phyloP scores from a whole-genome alignment of 2,329 filamentous ascomycete species.

The Calonectria pauciramosa region DNA sequence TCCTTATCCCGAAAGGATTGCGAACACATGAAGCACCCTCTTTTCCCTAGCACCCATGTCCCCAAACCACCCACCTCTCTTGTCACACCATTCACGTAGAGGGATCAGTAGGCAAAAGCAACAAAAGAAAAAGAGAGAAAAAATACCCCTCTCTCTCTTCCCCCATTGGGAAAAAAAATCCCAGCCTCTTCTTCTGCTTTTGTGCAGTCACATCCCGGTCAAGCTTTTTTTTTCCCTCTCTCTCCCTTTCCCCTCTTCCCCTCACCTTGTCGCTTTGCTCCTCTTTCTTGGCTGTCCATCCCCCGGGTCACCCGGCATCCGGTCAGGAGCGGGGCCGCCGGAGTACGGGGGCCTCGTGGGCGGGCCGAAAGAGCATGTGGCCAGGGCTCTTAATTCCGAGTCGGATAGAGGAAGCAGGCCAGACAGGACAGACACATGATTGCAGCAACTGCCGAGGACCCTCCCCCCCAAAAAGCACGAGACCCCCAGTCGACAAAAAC shows the following conservation, averaged over 20 bases:
- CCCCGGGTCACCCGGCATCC: slow-evolving; percentile 3
- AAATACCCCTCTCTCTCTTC: neutral
- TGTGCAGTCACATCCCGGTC: neutral
- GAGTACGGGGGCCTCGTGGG: slow-evolving; percentile 5
- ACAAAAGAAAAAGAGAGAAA: neutral
- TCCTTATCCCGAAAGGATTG: neutral
- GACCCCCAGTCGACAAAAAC: neutral
- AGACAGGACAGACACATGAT: neutral
- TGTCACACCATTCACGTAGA: neutral
- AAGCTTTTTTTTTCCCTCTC: neutral
- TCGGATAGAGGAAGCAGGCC: neutral
- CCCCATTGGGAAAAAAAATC: neutral
- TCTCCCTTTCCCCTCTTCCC: neutral
- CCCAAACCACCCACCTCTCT: neutral
- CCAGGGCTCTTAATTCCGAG: neutral
- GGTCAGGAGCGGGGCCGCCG: slow-evolving; percentile 12
- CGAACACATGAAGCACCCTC: slow-evolving; percentile 7
- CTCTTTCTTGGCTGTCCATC: neutral
- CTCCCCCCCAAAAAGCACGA: neutral
- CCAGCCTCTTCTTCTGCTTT: neutral
- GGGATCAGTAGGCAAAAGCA: neutral
- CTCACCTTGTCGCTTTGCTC: neutral
- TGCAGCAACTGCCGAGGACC: neutral
- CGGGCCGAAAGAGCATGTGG: slow-evolving; percentile 8
- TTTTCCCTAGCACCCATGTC: neutral